phyloP scores from a whole-genome alignment of 495 filamentous ascomycete species.

The Penicillium crystallinum region DNA sequence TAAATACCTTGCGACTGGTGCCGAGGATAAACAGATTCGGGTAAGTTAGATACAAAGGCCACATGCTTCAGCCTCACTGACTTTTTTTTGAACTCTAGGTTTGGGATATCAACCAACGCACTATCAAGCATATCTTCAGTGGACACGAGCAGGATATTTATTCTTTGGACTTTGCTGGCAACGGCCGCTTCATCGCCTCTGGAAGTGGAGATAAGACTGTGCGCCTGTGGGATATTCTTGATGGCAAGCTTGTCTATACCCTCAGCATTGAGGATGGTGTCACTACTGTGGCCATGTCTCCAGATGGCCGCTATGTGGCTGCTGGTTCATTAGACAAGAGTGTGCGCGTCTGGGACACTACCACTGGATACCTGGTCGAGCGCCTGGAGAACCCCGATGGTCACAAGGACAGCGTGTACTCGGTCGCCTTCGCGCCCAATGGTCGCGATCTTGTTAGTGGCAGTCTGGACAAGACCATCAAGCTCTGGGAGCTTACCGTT shows the following conservation, averaged over 20 bases:
- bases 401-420: slow-evolving; percentile 90
- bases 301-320: slow-evolving; percentile 78
- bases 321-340: slow-evolving; percentile 88
- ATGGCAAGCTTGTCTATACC: slow-evolving; percentile 65
- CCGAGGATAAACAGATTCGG: slow-evolving; percentile 86
- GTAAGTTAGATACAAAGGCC: no score
- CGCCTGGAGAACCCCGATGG: slow-evolving; percentile 80
- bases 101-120: slow-evolving; percentile 74
- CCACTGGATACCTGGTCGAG: slow-evolving; percentile 74
- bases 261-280: slow-evolving; percentile 87
- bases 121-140: slow-evolving; percentile 74
- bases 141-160: slow-evolving; percentile 94
- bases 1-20: slow-evolving; percentile 81
- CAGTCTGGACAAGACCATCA: slow-evolving; percentile 90
- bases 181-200: slow-evolving; percentile 83
- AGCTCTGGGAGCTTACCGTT: slow-evolving; percentile 83
- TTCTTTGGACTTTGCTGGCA: slow-evolving; percentile 83
- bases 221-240: slow-evolving; percentile 81
- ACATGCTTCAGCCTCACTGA: no score
- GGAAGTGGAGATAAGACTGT: slow-evolving; percentile 86
- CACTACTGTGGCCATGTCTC: slow-evolving; percentile 88
- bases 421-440: slow-evolving; percentile 84
- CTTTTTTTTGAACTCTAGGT: slow-evolving; percentile 62
- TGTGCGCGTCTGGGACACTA: slow-evolving; percentile 83
- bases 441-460: slow-evolving; percentile 83